Evolutionary conservation across 2,329 filamentous ascomycete species (phyloP).

Genomic region (Ophiostoma angusticollis): DNA sequence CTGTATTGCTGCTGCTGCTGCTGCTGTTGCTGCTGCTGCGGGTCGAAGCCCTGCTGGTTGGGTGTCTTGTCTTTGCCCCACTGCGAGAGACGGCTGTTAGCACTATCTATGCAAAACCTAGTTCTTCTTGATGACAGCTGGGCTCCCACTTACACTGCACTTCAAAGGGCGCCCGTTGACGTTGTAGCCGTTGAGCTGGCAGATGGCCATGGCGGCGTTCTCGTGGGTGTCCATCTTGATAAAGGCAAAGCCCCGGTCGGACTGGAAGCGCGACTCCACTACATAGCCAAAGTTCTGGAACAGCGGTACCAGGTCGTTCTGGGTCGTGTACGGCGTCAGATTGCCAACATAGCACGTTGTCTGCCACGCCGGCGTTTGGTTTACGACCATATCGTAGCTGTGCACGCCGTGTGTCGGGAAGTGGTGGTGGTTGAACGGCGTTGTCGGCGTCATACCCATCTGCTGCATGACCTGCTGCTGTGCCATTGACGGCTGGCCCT

Average conservation of each 20-base stretch:
- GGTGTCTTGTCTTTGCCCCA: slow-evolving; percentile 99
- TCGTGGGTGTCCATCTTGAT: slow-evolving; percentile 99
- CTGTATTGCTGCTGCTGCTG: slow-evolving; percentile 45
- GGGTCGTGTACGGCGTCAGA: slow-evolving; percentile 86
- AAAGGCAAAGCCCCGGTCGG: slow-evolving; percentile 94
- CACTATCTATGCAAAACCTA: background rate
- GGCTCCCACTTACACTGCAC: slow-evolving; percentile 77
- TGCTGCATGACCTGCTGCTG: slow-evolving; percentile 95
- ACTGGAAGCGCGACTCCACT: slow-evolving; percentile 93
- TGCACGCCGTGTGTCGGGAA: slow-evolving; percentile 95
- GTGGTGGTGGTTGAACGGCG: slow-evolving; percentile 91
- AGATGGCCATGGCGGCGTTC: slow-evolving; percentile 96
- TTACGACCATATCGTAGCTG: slow-evolving; percentile 93
- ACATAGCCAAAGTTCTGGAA: slow-evolving; percentile 99
- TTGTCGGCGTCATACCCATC: slow-evolving; percentile 97
- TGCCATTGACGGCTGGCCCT: slow-evolving; percentile 96
- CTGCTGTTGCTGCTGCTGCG: slow-evolving; percentile 20
- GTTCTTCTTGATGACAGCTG: background rate
- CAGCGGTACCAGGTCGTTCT: slow-evolving; percentile 90
- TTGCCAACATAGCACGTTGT: slow-evolving; percentile 98
- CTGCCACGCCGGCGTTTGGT: slow-evolving; percentile 94
- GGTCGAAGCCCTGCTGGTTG: slow-evolving; percentile 65
- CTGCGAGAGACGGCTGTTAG: slow-evolving; percentile 34
- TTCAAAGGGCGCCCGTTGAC: slow-evolving; percentile 94
- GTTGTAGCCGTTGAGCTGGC: slow-evolving; percentile 93